A percentile compares a stretch with the other conserved stretches of the same genome.
phyloP scores from a whole-genome alignment of 306 rosid species.

The Leucaena leucocephala region DNA sequence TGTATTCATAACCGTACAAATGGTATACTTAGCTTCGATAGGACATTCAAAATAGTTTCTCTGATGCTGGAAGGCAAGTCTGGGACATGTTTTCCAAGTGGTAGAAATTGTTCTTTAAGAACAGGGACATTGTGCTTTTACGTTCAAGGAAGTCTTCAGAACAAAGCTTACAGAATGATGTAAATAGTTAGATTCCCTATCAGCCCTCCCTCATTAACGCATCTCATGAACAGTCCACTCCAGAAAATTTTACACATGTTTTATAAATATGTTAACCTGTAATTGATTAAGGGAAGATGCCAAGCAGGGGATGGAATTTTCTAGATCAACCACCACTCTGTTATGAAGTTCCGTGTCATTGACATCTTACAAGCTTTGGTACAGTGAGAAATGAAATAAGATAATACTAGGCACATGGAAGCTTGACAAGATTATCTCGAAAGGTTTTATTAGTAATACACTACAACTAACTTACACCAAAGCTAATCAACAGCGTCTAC shows the following conservation, averaged over 20 bases:
- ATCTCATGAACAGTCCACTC: slow-evolving; percentile 19
- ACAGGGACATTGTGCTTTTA: slow-evolving; percentile 24
- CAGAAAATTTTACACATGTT: slow-evolving; percentile 24
- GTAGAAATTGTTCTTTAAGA: slow-evolving; percentile 16
- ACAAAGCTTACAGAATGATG: slow-evolving; percentile 20
- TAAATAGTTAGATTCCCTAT: slow-evolving; percentile 25
- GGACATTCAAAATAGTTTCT: slow-evolving; percentile 4
- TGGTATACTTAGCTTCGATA: slow-evolving; percentile 18
- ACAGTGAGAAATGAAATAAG: not conserved
- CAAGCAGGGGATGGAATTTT: slow-evolving; percentile 29
- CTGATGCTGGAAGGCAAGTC: slow-evolving; percentile 34
- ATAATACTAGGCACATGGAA: slow-evolving; percentile 8
- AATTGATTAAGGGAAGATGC: slow-evolving; percentile 24
- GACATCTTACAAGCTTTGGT: slow-evolving; percentile 17
- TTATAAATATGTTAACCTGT: slow-evolving; percentile 19
- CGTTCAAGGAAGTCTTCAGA: slow-evolving; percentile 29
- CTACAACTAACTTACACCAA: not conserved
- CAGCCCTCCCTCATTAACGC: slow-evolving; percentile 26
- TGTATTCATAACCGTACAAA: slow-evolving; percentile 28
- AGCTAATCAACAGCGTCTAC: slow-evolving; percentile 9
- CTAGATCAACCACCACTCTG: slow-evolving; percentile 13
- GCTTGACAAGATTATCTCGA: slow-evolving; percentile 3
- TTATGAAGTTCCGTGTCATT: not conserved
- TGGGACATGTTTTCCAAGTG: slow-evolving; percentile 24
- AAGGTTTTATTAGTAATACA: slow-evolving; percentile 2